Evolutionary conservation across 768 basidiomycete species (phyloP).

Genomic region (Trametes gibbosa): DNA sequence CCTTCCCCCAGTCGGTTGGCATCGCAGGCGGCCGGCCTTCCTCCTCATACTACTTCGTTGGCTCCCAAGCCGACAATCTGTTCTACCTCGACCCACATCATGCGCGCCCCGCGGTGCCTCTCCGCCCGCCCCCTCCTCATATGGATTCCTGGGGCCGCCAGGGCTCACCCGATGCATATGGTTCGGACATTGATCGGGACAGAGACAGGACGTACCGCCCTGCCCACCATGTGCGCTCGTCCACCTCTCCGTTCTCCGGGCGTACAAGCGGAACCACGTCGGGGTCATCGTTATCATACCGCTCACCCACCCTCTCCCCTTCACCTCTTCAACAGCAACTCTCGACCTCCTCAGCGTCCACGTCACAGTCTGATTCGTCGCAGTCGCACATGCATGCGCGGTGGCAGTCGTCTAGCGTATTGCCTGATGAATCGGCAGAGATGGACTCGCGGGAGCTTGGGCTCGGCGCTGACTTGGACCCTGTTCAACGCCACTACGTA

Average conservation of each 20-base stretch:
- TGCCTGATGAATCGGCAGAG: slow-evolving; percentile 28
- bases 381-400: slow-evolving; percentile 28
- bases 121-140: slow-evolving; percentile 49
- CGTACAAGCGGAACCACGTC: slow-evolving; percentile 28
- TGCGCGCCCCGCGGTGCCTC: slow-evolving; percentile 70
- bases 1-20: slow-evolving; percentile 93
- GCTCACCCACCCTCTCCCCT: slow-evolving; percentile 52
- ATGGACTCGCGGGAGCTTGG: slow-evolving; percentile 40
- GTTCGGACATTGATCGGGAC: slow-evolving; percentile 23
- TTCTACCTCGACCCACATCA: slow-evolving; percentile 84
- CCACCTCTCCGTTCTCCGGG: slow-evolving; percentile 26
- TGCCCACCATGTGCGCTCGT: slow-evolving; percentile 25
- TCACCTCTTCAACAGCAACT: slow-evolving; percentile 66
- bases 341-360: slow-evolving; percentile 41
- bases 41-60: slow-evolving; percentile 98
- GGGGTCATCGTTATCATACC: slow-evolving; percentile 46
- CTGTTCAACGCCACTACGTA: slow-evolving; percentile 60
- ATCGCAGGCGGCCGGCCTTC: slow-evolving; percentile 96
- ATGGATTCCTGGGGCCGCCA: slow-evolving; percentile 18
- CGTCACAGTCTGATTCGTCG: slow-evolving; percentile 32
- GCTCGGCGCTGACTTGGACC: slow-evolving; percentile 38
- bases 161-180: slow-evolving; percentile 24
- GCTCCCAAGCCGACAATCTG: slow-evolving; percentile 82
- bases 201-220: slow-evolving; percentile 20
- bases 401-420: slow-evolving; percentile 30